Evolutionary conservation across 1,284 basidiomycete species (phyloP), one percentile per base, ranked within the genome.

Genomic region (Cryptococcus sp.): DNA sequence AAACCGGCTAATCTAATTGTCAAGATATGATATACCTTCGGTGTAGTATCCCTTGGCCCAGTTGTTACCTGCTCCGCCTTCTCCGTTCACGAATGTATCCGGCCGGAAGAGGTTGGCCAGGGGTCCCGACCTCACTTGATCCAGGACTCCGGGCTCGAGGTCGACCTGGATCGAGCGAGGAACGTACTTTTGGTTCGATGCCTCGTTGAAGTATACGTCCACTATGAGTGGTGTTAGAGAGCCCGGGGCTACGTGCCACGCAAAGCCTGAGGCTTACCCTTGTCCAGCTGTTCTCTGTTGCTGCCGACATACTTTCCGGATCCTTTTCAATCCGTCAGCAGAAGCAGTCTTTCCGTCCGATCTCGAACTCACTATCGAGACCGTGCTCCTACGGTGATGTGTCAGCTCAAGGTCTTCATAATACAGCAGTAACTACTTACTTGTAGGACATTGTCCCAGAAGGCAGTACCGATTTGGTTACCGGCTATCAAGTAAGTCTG

Each of bases 161-260:
- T 97, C 93, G 70, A 97, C 81, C 73, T 93, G 89, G 38, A 94
- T 85, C 66, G 90, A 92, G 54, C 93, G 85, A n/a, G 93, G 93
- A n/a, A 97, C 91, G 67, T 91, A 94, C 67, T 75, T 75, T 42
- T 62, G 53, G 57, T 73, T 73, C 17, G 65, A 57, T 2, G 74
- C 75, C 68, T 80, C 78, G 67, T 70, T 74, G 62, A 78, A 80
- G 74, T 80, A 80, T 51, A 80, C 79, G 53, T 70, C 71, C 59
- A 78, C 72, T 73, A 48, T 17, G 40, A 23, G 35, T 13, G n/a
- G 22, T 39, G 23, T 38, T 31, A 35, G 46, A 35, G 8, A 13
- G 13, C 31, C 5, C 2, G 10, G 31, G 10, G 31, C 8, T 35
- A 10, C 31, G 31, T 35, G 31, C 13, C 5, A 35, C 13, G 13